Evolutionary conservation across 1,284 basidiomycete species (phyloP).

Genomic region (Athelia psychrophila): DNA sequence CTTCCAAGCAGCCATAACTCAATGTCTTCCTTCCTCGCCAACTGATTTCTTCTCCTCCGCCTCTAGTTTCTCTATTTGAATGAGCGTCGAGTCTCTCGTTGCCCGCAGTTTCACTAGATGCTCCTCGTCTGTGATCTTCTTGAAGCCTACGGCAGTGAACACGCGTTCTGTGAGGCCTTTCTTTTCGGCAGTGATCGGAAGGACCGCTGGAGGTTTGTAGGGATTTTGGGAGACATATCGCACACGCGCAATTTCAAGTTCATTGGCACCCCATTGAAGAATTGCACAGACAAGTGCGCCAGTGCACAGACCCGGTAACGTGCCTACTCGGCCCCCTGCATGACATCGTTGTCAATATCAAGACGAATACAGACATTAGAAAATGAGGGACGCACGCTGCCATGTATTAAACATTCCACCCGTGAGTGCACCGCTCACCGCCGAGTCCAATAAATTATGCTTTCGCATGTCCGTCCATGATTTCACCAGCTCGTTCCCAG

Average conservation of each 20-base stretch:
- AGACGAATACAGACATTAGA: neutral
- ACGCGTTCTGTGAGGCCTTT: slow-evolving; percentile 2
- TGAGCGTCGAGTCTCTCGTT: slow-evolving; percentile 48
- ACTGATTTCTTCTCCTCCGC: slow-evolving; percentile 27
- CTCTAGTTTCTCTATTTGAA: slow-evolving; percentile 57
- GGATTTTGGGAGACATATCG: slow-evolving; percentile 42
- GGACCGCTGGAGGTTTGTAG: neutral
- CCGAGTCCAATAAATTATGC: slow-evolving; percentile 58
- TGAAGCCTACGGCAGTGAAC: slow-evolving; percentile 39
- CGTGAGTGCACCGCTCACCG: slow-evolving; percentile 58
- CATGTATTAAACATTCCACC: slow-evolving; percentile 50
- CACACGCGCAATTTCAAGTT: slow-evolving; percentile 54
- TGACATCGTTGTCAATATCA: neutral
- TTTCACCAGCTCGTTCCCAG: slow-evolving; percentile 11
- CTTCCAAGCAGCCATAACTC: too few relatives aligned
- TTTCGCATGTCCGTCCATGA: slow-evolving; percentile 53
- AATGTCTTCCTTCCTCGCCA: neutral
- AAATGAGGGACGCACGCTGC: slow-evolving; percentile 34
- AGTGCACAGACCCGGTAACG: slow-evolving; percentile 52
- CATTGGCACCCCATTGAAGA: slow-evolving; percentile 64
- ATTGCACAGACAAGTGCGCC: slow-evolving; percentile 51
- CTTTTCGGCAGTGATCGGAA: slow-evolving; percentile 13
- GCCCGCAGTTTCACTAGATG: slow-evolving; percentile 53
- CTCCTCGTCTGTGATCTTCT: slow-evolving; percentile 58
- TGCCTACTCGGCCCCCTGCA: slow-evolving; percentile 38